phyloP scores from a whole-genome alignment of 805 yeast genomes.

The Candida silvicultrix region DNA sequence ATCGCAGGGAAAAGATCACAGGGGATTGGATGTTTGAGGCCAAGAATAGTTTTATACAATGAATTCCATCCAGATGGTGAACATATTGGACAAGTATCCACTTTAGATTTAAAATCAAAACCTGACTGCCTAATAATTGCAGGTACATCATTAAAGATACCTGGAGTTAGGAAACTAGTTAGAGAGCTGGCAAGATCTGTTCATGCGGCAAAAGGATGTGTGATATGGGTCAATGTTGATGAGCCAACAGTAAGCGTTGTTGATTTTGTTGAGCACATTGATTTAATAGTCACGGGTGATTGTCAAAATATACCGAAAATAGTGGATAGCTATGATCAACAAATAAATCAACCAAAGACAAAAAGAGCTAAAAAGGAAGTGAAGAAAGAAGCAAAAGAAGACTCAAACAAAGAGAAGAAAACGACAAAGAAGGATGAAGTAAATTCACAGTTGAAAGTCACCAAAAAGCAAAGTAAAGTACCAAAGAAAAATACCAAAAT shows the following conservation, averaged over 20 bases:
- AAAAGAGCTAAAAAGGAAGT: neutral
- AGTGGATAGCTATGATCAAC: conserved; percentile 20
- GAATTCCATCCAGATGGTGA: conserved; percentile 87
- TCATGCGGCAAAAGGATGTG: conserved; percentile 49
- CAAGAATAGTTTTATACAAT: conserved; percentile 64
- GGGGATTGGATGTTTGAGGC: conserved; percentile 57
- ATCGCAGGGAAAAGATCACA: conserved; percentile 61
- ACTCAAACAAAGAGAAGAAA: neutral
- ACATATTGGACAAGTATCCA: conserved; percentile 70
- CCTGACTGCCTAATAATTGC: conserved; percentile 79
- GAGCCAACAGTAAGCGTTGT: conserved; percentile 43
- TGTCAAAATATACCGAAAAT: conserved; percentile 48
- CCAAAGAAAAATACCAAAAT: conserved; percentile 9
- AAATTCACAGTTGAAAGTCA: neutral
- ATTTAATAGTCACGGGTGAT: conserved; percentile 56
- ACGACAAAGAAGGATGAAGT: neutral
- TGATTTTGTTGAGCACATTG: conserved; percentile 46
- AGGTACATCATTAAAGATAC: conserved; percentile 82
- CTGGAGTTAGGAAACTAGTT: conserved; percentile 59
- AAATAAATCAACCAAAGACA: conserved; percentile 1
- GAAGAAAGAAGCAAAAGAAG: neutral
- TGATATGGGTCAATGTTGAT: conserved; percentile 57
- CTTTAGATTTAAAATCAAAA: conserved; percentile 51
- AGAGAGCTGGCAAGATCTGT: conserved; percentile 54
- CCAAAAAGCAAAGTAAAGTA: neutral